Percentiles rank a stretch among this genome's conserved stretches.
Conservation (phyloP, 2,329 filamentous ascomycete genomes). For the Fusarium austroafricanum region DNA sequence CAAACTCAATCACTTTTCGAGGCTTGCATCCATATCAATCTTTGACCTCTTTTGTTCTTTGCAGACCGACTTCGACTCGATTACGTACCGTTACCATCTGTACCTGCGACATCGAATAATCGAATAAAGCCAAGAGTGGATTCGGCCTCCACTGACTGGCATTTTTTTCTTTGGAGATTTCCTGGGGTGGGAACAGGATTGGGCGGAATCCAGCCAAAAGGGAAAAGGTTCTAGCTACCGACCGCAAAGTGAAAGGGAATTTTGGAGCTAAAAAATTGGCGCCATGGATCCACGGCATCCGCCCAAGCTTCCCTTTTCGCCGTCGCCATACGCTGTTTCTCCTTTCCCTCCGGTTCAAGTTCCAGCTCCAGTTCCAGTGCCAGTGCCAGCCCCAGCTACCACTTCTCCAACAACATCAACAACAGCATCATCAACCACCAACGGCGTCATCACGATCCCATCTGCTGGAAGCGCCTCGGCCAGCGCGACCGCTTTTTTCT, state of each 20-base stretch:
- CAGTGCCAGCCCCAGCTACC: background rate
- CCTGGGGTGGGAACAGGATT: constrained; percentile 46
- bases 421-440: constrained; percentile 17
- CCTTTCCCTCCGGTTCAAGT: constrained; percentile 42
- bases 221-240: background rate
- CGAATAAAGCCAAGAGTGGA: constrained; percentile 9
- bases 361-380: constrained; percentile 12
- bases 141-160: constrained; percentile 19
- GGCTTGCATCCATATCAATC: too few species aligned
- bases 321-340: constrained; percentile 48
- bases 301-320: constrained; percentile 50
- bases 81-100: too few species aligned
- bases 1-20: too few species aligned
- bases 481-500: constrained; percentile 25
- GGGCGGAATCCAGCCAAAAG: constrained; percentile 5
- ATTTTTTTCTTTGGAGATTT: constrained; percentile 41
- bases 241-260: constrained; percentile 34
- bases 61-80: constrained; percentile 1
- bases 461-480: constrained; percentile 27
- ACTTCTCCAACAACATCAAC: constrained; percentile 37
- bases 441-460: constrained; percentile 21
- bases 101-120: too few species aligned
- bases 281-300: constrained; percentile 49
- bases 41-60: too few species aligned
- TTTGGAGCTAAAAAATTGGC: constrained; percentile 52